Evolutionary conservation across 2,329 filamentous ascomycete genomes (phyloP).

Genomic region (Fusarium setosum): DNA sequence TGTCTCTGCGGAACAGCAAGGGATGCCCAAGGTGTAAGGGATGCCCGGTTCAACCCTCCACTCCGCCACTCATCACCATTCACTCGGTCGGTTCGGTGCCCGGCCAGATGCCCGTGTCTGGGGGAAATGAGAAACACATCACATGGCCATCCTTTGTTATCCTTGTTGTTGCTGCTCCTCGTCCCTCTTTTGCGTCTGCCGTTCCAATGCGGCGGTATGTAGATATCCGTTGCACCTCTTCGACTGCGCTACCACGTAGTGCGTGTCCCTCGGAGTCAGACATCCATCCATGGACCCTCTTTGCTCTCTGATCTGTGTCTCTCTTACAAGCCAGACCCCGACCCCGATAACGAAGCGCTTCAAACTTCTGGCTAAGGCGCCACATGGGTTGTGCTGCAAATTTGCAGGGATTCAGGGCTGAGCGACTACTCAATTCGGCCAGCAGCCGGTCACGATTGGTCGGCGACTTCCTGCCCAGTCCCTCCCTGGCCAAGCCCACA

Average conservation of each 20-base stretch:
- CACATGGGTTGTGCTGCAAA: conserved; percentile 13
- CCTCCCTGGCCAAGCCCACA: conserved; percentile 36
- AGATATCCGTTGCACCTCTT: conserved; percentile 30
- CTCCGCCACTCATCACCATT: neutral
- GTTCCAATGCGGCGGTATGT: conserved; percentile 31
- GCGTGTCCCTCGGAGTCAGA: conserved; percentile 6
- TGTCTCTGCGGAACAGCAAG: conserved; percentile 14
- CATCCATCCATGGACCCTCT: neutral
- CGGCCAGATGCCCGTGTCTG: neutral
- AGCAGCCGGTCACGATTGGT: conserved; percentile 39
- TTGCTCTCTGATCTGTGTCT: neutral
- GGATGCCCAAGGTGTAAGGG: neutral
- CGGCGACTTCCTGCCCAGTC: conserved; percentile 23
- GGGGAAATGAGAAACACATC: conserved; percentile 16
- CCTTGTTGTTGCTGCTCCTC: conserved; percentile 10
- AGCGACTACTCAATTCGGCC: conserved; percentile 44
- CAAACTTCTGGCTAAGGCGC: conserved; percentile 12
- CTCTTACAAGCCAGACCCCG: neutral
- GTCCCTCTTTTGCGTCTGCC: conserved; percentile 9
- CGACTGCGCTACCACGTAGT: conserved; percentile 18
- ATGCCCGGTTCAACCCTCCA: conserved; percentile 31
- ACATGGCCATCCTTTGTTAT: conserved; percentile 21
- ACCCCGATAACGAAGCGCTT: neutral
- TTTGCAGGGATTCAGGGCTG: conserved; percentile 32
- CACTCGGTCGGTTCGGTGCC: neutral